Conservation (phyloP, 2,329 filamentous ascomycete species). For the Sporothrix mexicana region DNA sequence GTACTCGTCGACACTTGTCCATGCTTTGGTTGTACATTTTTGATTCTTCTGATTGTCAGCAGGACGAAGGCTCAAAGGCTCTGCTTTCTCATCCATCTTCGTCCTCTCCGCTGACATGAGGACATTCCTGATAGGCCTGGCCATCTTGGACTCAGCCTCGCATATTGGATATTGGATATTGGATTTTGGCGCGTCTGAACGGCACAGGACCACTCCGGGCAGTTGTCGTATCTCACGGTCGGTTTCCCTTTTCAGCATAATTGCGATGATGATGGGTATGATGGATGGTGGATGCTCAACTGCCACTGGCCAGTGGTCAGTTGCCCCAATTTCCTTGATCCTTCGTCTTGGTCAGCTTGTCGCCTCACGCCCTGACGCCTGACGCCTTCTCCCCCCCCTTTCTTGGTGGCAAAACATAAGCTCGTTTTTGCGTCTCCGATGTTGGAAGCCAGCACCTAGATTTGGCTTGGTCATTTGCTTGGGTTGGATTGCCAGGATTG, state of each 20-base stretch:
- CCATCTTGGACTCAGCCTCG: constrained; percentile 7
- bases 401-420: constrained; percentile 2
- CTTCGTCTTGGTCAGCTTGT: neutral
- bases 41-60: constrained; percentile 9
- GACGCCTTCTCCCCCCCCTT: neutral
- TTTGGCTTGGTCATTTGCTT: no score
- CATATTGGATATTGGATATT: neutral
- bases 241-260: constrained; percentile 4
- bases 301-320: no score
- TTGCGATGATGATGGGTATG: neutral
- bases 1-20: no score
- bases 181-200: neutral
- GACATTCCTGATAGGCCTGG: neutral
- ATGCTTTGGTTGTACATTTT: neutral
- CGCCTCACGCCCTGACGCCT: neutral
- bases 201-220: neutral
- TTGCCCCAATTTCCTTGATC: neutral
- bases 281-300: no score
- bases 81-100: neutral
- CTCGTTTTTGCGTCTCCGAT: neutral
- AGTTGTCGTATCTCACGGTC: neutral
- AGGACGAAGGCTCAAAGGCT: neutral
- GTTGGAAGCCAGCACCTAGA: neutral
- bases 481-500: no score
- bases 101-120: neutral